Conservation (phyloP, 257 asterid genomes). For the Fraxinus anomala region DNA sequence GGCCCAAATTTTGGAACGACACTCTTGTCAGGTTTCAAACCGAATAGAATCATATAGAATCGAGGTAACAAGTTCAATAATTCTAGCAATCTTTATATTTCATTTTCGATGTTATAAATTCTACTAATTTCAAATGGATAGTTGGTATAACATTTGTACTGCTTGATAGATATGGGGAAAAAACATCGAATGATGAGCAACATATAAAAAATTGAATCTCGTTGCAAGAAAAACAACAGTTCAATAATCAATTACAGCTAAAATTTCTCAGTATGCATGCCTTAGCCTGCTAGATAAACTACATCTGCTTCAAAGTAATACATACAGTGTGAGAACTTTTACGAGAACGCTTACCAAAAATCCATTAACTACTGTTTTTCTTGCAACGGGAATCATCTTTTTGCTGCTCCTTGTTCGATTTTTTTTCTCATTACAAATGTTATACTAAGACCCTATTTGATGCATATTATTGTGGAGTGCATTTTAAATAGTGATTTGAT, state of each 20-base stretch:
- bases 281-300: neutral
- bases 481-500: too few relatives aligned
- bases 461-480: too few relatives aligned
- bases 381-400: neutral
- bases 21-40: too few relatives aligned
- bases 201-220: neutral
- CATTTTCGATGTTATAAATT: too few relatives aligned
- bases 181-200: neutral
- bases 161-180: neutral
- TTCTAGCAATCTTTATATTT: too few relatives aligned
- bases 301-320: neutral
- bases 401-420: neutral
- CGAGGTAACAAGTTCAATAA: too few relatives aligned
- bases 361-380: neutral
- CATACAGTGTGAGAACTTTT: neutral
- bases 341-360: neutral
- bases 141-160: neutral
- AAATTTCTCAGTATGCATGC: neutral
- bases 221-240: neutral
- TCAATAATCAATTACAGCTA: neutral
- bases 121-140: too few relatives aligned
- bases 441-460: too few relatives aligned
- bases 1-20: too few relatives aligned
- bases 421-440: neutral
- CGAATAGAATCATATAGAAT: too few relatives aligned